These are phyloP conservation scores for Haemoproteus tartakovskyi DNA, from an alignment of 169 alveolate species.

Conservation along the genomic window DNA sequence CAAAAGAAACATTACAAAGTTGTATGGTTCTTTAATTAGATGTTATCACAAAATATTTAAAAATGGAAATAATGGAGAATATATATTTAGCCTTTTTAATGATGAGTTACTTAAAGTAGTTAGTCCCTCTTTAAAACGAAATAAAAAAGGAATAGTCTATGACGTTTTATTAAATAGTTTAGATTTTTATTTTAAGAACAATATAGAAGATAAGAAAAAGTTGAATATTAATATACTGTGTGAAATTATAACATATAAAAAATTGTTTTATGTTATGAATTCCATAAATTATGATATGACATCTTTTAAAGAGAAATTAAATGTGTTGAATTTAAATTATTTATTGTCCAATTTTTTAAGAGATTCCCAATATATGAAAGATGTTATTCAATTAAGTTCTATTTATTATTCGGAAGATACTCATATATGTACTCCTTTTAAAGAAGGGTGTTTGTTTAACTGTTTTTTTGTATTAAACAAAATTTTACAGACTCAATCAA, in stretches of 20 bases:
- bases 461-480: constrained; percentile 11
- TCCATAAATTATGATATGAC: constrained; percentile 11
- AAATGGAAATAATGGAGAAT: constrained; percentile 10
- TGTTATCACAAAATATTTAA: constrained; percentile 27
- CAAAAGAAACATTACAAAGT: constrained; percentile 30
- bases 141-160: constrained; percentile 32
- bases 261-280: constrained; percentile 12
- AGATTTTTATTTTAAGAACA: constrained; percentile 35
- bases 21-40: constrained; percentile 9
- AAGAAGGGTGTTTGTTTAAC: constrained; percentile 4
- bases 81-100: constrained; percentile 28
- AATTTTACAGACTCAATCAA: constrained; percentile 20
- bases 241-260: constrained; percentile 23
- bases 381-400: constrained; percentile 25
- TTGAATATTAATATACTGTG: constrained; percentile 47
- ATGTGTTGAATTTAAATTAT: constrained; percentile 16
- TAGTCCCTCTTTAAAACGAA: constrained; percentile 48
- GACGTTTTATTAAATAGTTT: constrained; percentile 53
- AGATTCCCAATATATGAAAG: constrained; percentile 1
- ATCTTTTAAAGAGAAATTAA: constrained; percentile 4
- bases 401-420: constrained; percentile 1
- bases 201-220: constrained; percentile 2
- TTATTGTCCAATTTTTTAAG: constrained; percentile 19
- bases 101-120: constrained; percentile 15
- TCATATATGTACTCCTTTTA: constrained; percentile 14